A percentile compares a stretch with the other conserved stretches of the same genome.
phyloP scores from a whole-genome alignment of 306 rosid species.

The Vigna radiata region DNA sequence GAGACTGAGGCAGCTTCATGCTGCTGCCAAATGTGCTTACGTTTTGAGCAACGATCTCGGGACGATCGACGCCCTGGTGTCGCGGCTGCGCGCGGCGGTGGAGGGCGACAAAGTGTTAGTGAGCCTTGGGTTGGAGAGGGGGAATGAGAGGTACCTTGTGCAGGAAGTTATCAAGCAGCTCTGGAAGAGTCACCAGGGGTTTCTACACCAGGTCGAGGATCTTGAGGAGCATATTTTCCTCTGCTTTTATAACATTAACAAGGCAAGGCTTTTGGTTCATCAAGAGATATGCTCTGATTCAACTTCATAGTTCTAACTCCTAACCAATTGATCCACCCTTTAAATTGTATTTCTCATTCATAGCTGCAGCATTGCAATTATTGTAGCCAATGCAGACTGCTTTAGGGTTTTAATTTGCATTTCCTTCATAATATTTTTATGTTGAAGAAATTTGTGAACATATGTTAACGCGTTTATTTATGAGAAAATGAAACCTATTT shows the following conservation, averaged over 20 bases:
- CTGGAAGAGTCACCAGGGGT: slow-evolving; percentile 43
- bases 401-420: background rate
- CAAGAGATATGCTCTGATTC: slow-evolving; percentile 43
- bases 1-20: slow-evolving; percentile 54
- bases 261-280: slow-evolving; percentile 60
- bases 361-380: background rate
- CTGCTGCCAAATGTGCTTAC: slow-evolving; percentile 56
- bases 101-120: slow-evolving; percentile 58
- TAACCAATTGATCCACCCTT: background rate
- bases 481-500: too few species aligned
- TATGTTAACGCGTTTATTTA: too few species aligned
- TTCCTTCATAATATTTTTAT: too few species aligned
- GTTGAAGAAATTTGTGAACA: too few species aligned
- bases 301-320: slow-evolving; percentile 27
- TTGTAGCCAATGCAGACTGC: background rate
- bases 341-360: background rate
- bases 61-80: slow-evolving; percentile 59
- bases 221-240: slow-evolving; percentile 59
- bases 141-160: slow-evolving; percentile 51
- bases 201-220: slow-evolving; percentile 49
- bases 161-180: slow-evolving; percentile 66
- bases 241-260: slow-evolving; percentile 58
- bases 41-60: slow-evolving; percentile 56
- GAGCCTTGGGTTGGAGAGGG: slow-evolving; percentile 58
- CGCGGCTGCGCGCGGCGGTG: slow-evolving; percentile 50